These are phyloP conservation scores for Taiwanofungus camphoratus DNA, from an alignment of 1,284 basidiomycete species.

Conservation along the genomic window DNA sequence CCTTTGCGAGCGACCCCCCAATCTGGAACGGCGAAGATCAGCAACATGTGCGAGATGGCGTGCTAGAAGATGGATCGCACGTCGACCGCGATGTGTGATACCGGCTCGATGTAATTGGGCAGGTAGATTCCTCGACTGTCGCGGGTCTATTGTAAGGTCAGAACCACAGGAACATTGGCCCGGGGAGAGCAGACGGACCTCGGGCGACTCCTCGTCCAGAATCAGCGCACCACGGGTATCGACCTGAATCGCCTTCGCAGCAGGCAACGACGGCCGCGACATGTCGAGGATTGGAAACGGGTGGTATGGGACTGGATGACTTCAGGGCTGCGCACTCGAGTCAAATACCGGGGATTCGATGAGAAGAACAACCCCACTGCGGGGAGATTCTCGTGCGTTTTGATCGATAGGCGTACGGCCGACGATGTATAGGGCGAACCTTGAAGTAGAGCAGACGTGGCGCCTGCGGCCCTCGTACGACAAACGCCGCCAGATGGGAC, in stretches of 20 bases:
- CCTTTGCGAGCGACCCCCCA: conserved; percentile 95
- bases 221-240: conserved; percentile 87
- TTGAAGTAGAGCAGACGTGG: conserved; percentile 1
- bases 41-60: conserved; percentile 1
- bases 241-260: conserved; percentile 74
- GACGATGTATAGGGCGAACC: background rate
- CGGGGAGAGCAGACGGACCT: conserved; percentile 67
- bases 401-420: background rate
- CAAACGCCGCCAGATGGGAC: background rate
- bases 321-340: too few species aligned
- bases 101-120: conserved; percentile 92
- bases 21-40: conserved; percentile 48
- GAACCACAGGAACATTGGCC: conserved; percentile 15
- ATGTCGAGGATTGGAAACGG: conserved; percentile 18
- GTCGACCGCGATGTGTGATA: conserved; percentile 95
- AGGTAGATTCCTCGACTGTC: conserved; percentile 94
- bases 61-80: conserved; percentile 41
- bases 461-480: conserved; percentile 4
- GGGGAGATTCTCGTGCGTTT: too few species aligned
- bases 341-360: conserved; percentile 5
- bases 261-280: conserved; percentile 52
- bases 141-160: conserved; percentile 56
- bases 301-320: too few species aligned
- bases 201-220: conserved; percentile 86
- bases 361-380: background rate